Evolutionary conservation across 305 asterid genomes (phyloP), one percentile per base, ranked within the genome.

Genomic region (Fraxinus baroniana): DNA sequence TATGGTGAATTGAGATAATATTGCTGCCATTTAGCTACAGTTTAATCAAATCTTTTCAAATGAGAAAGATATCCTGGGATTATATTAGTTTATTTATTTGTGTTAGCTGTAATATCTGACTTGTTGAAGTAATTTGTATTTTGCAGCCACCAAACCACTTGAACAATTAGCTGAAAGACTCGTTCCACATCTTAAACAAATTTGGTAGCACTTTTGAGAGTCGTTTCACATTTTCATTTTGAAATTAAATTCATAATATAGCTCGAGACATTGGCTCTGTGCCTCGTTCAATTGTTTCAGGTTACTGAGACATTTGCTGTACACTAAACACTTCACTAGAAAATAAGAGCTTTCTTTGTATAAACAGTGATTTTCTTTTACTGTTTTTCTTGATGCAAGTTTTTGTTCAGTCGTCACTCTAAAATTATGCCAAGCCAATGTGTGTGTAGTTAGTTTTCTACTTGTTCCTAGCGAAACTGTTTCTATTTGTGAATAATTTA

Each of bases 71-170:
- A 46, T 18, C 66, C 7, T 17, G 8, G 10, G 10, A 55, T 55
- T 55, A 55, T 55, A 6, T 55, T 18, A 17, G 24, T 55, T 55
- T 55, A 20, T 32, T 44, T 12, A 12, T 44, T 12, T 44, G 3
- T 46, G 41, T 71, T 66, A 18, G 4, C 32, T 68, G 32, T 5
- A 6, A 76, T 3, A 17, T 55, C 15, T 79, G 6, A 76, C 28
- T 80, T 49, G 76, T 74, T 73, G 76, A 41, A 66, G 72, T 55
- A 33, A 44, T 20, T 33, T 80, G 74, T 37, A 2, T 80, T 39
- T 74, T 83, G 85, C 90, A 88, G 90, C 90, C 89, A 37, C 90
- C 90, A 70, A 86, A 88, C 77, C 83, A 82, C 81, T 57, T 18
- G 13, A 72, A 78, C 66, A 46, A 52, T 55, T 44, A 33, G 60